Conservation (phyloP, 495 filamentous ascomycete species). For the Penicillium herquei region DNA sequence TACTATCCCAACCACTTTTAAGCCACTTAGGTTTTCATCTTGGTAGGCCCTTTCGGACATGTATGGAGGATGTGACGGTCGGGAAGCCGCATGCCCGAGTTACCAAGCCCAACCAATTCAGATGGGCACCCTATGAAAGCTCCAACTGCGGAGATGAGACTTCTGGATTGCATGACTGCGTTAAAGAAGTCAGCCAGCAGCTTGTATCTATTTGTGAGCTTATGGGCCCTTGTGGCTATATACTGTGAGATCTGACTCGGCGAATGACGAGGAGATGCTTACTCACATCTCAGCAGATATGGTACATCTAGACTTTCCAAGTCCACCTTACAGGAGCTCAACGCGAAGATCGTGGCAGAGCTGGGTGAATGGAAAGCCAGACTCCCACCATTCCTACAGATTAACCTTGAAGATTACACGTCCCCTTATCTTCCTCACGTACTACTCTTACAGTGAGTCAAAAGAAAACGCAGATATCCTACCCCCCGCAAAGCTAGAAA, state of each 20-base stretch:
- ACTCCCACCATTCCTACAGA: conserved; percentile 21
- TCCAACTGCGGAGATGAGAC: background rate
- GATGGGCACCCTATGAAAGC: background rate
- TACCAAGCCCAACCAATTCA: background rate
- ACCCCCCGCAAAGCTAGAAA: too few species aligned
- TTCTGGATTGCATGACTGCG: background rate
- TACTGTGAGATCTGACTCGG: conserved; percentile 13
- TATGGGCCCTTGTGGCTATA: conserved; percentile 23
- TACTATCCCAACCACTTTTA: too few species aligned
- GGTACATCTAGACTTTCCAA: background rate
- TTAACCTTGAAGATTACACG: conserved; percentile 18
- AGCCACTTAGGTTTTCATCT: conserved; percentile 32
- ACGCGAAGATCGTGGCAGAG: background rate
- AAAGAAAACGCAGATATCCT: background rate
- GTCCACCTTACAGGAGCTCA: background rate
- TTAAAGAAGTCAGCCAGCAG: conserved; percentile 14
- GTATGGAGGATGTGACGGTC: conserved; percentile 26
- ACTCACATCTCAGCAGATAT: background rate
- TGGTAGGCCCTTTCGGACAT: conserved; percentile 23
- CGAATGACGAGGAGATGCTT: background rate
- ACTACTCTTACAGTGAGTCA: conserved; percentile 30
- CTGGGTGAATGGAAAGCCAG: conserved; percentile 22
- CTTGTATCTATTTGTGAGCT: conserved; percentile 29
- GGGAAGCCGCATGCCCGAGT: conserved; percentile 9
- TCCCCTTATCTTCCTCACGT: conserved; percentile 30